Percentiles rank a stretch among this genome's conserved stretches.
Evolutionary conservation across 768 basidiomycete species (phyloP).

Genomic region (Xanthoconium purpureum): DNA sequence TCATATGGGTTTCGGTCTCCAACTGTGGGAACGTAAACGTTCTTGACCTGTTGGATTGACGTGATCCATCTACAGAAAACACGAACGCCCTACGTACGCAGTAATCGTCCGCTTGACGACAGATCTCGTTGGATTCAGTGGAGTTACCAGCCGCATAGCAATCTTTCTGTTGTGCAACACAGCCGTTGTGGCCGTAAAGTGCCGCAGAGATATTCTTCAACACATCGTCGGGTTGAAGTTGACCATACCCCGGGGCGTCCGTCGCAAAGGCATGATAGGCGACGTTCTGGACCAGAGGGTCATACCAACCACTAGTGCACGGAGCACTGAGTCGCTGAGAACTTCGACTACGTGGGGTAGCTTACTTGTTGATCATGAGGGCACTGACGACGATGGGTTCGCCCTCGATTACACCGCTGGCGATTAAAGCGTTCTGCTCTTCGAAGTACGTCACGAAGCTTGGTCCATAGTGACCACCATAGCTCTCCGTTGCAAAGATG

Average conservation of each 20-base stretch:
- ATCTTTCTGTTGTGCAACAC: conserved; percentile 49
- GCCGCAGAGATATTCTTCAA: conserved; percentile 49
- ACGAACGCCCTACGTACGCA: conserved; percentile 42
- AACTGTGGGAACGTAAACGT: conserved; percentile 50
- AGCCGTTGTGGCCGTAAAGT: conserved; percentile 49
- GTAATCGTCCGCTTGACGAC: conserved; percentile 48
- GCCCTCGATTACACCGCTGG: conserved; percentile 41
- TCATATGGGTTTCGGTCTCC: conserved; percentile 55
- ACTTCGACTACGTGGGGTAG: not conserved
- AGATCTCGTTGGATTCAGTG: conserved; percentile 46
- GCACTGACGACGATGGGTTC: conserved; percentile 54
- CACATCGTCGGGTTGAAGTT: conserved; percentile 47
- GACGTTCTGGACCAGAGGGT: conserved; percentile 60
- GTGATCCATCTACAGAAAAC: not conserved
- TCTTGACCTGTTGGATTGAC: conserved; percentile 33
- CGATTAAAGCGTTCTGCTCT: conserved; percentile 55
- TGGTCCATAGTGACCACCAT: conserved; percentile 67
- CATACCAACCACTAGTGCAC: conserved; percentile 55
- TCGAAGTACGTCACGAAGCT: conserved; percentile 63
- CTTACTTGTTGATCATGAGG: conserved; percentile 63
- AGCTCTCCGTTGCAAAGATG: conserved; percentile 63
- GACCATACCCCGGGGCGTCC: conserved; percentile 65
- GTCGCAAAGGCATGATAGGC: conserved; percentile 60
- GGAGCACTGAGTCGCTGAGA: not conserved
- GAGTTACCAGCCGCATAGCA: conserved; percentile 56